A percentile compares a stretch with the other conserved stretches of the same genome.
Evolutionary conservation across 208 protist species (phyloP).

Genomic region (Leishmania amazonensis): DNA sequence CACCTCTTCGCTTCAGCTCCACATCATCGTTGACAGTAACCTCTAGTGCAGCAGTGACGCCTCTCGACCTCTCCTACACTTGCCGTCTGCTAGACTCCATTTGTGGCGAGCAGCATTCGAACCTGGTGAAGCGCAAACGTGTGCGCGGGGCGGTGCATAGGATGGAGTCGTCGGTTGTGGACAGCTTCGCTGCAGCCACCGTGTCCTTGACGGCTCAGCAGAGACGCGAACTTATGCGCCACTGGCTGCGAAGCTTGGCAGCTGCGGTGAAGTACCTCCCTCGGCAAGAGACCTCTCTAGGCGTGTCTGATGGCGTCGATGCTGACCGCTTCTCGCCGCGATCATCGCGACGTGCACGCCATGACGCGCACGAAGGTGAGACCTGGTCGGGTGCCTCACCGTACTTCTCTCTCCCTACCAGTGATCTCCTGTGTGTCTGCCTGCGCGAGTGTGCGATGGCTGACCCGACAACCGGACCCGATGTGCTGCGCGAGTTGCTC

Average conservation of each 20-base stretch:
- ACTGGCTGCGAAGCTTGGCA: conserved; percentile 17
- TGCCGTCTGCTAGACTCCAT: conserved; percentile 25
- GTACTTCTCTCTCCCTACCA: conserved; percentile 51
- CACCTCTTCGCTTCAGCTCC: conserved; percentile 1
- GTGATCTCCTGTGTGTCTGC: conserved; percentile 69
- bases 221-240: conserved; percentile 15
- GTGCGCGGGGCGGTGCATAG: conserved; percentile 50
- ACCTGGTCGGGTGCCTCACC: conserved; percentile 69
- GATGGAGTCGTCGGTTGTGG: conserved; percentile 48
- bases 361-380: conserved; percentile 18
- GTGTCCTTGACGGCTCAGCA: neutral
- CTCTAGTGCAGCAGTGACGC: neutral
- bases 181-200: conserved; percentile 45
- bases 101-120: conserved; percentile 9
- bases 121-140: conserved; percentile 37
- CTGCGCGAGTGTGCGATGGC: conserved; percentile 36
- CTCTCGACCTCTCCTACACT: conserved; percentile 19
- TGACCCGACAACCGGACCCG: neutral
- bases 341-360: neutral
- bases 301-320: neutral
- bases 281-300: conserved; percentile 1
- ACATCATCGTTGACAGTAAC: neutral
- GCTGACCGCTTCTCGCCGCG: conserved; percentile 16
- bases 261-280: conserved; percentile 17
- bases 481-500: conserved; percentile 33